Base-by-base conservation (phyloP, 1,284 basidiomycete species). In the Phlebopus sp. region DNA sequence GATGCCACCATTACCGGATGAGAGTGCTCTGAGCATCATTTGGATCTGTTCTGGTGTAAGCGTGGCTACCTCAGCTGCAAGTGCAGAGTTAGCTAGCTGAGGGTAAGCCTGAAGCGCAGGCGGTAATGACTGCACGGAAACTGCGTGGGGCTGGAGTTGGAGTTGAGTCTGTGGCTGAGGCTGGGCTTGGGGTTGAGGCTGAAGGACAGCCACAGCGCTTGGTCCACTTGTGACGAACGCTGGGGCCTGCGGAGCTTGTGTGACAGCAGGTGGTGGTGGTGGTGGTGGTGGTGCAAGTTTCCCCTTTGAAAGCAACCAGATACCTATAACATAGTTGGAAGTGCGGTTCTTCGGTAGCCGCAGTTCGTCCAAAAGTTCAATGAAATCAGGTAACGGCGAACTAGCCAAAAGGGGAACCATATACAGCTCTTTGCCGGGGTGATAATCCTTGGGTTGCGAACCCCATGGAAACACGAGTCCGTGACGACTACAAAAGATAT, bases 391-490 rank as follows among this genome's bases (percentile, higher is more conserved):
- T 0, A 91, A 68, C 0, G 84, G 73, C 42, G 88, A 79, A 21
- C 70, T 73, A 13, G 87, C 77, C 15, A 78, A 72, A 5, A 97
- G 68, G 1, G 94, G 94, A 17, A 96, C 79, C 50, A 96, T 78
- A 60, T 97, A 97, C 29, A 96, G 69, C 64, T 97, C 94, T 54
- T 86, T 85, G 25, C 92, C 90, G 15, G 86, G 86, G 51, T 81
- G 78, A 53, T 80, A 69, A 5, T 91, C 87, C 53, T 86, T 83
- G 7, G 82, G 82, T 27, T 76, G 76, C 45, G 72, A 74, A 4
- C 86, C 87, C 84, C 91, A 93, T 10, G 92, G 92, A 54, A 91
- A 90, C 31, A 90, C 80, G 11, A 94, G 75, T 8, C 86, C 92
- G 66, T 94, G 89, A 18, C 92, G 91, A 49, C 91, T 93, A 63